phyloP scores from a whole-genome alignment of 2,329 filamentous ascomycete species.

The Colletotrichum sublineola region DNA sequence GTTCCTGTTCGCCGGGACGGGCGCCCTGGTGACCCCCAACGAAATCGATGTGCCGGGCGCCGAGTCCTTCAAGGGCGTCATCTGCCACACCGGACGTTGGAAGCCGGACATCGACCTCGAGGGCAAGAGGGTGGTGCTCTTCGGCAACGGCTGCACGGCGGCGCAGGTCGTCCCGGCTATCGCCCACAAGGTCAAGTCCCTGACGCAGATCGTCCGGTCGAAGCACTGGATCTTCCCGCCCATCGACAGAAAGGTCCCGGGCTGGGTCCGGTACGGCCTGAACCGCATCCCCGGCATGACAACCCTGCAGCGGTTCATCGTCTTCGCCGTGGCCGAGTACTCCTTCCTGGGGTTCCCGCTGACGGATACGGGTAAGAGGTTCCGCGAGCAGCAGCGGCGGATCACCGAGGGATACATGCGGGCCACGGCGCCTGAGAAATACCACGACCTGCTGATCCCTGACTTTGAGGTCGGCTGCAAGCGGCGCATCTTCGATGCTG shows the following conservation, averaged over 20 bases:
- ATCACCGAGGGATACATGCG: conserved; percentile 58
- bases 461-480: conserved; percentile 76
- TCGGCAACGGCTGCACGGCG: conserved; percentile 68
- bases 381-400: conserved; percentile 54
- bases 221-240: conserved; percentile 60
- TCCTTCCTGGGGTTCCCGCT: conserved; percentile 51
- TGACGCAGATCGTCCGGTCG: conserved; percentile 56
- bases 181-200: conserved; percentile 46
- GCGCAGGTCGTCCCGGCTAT: conserved; percentile 66
- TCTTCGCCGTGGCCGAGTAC: conserved; percentile 56
- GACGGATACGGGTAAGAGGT: conserved; percentile 35
- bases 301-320: conserved; percentile 56
- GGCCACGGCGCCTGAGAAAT: conserved; percentile 66
- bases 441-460: conserved; percentile 72
- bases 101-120: conserved; percentile 62
- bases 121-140: conserved; percentile 63
- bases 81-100: conserved; percentile 70
- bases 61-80: conserved; percentile 62
- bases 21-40: conserved; percentile 52
- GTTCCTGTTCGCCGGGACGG: conserved; percentile 55
- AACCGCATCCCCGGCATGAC: conserved; percentile 61
- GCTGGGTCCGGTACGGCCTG: conserved; percentile 51
- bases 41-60: conserved; percentile 62
- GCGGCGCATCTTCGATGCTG: conserved; percentile 69
- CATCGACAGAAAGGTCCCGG: conserved; percentile 45